Base-by-base conservation (phyloP, 75 land plant species). In the Larix kaempferi region DNA sequence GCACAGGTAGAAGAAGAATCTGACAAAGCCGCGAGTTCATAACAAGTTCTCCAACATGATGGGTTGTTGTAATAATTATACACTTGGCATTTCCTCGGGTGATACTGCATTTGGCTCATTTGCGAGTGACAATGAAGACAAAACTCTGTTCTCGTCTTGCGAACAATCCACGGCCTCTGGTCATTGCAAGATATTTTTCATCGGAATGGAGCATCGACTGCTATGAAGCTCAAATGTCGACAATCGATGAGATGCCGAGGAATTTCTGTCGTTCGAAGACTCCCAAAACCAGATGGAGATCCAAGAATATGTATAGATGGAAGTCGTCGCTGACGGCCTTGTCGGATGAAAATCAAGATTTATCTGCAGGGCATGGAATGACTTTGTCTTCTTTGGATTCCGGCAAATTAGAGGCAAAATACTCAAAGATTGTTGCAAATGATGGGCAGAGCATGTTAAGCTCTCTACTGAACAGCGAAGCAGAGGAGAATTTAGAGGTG, bases 401-500 rank as follows among this genome's bases (percentile, higher is more conserved):
- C 5, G 44, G n/a, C 19, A 63, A 63, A 63, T 63, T 63, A 35
- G 37, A 35, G 33, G 25, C 13, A 29, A 58, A 56, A 52, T 17
- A 3, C 14, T 57, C 54, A 55, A 52, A 49, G 26, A 17, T 49
- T 22, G 56, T 25, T 44, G 19, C 69, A 58, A 60, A 27, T 71
- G n/a, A 44, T 1, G 19, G 60, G 37, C 29, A n/a, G 61, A 37
- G 41, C 22, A 5, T 39, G 23, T n/a, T 35, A 10, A 35, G 23
- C 21, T 67, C 71, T 67, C 44, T 11, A 12, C 39, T 37, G n/a
- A 37, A 19, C 22, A 37, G 44, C 49, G 71, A 67, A 2, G 71
- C 19, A 7, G 71, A 67, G 19, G 44, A 67, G 21, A 67, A 77
- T 62, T 21, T 82, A 27, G 83, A 78, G 29, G 74, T 81, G 7